Conservation (phyloP, 2,329 filamentous ascomycete species). For the Pestalotiopsis sp. region DNA sequence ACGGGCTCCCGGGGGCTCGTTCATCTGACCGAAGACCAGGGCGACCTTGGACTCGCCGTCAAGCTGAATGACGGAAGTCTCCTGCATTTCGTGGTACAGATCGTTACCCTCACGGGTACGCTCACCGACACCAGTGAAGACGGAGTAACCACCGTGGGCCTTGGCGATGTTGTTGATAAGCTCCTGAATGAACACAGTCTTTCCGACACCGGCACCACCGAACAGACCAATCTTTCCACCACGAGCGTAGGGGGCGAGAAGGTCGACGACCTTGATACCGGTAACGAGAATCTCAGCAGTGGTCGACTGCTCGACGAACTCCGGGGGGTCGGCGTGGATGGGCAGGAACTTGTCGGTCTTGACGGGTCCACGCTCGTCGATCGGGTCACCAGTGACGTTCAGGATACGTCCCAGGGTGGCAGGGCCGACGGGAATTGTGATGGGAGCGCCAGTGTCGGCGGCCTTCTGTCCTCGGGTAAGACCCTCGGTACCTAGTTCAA, state of each 20-base stretch:
- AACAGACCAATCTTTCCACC: constrained; percentile 99
- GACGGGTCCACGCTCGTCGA: constrained; percentile 98
- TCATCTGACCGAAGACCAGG: constrained; percentile 99
- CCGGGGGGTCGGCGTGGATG: constrained; percentile 93
- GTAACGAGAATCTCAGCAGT: constrained; percentile 95
- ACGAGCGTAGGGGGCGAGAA: constrained; percentile 98
- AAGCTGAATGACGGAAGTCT: constrained; percentile 98
- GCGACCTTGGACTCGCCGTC: constrained; percentile 99
- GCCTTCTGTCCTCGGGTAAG: constrained; percentile 89
- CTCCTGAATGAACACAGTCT: constrained; percentile 99
- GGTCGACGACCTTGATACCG: constrained; percentile 99
- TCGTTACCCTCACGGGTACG: constrained; percentile 99
- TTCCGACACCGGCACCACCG: constrained; percentile 99
- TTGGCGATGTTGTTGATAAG: constrained; percentile 99
- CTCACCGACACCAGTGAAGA: constrained; percentile 99
- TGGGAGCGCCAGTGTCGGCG: constrained; percentile 88
- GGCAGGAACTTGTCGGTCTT: constrained; percentile 85
- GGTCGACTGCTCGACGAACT: constrained; percentile 95
- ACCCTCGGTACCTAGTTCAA: constrained; percentile 88
- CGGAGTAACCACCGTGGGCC: constrained; percentile 99
- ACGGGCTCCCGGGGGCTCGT: constrained; percentile 99
- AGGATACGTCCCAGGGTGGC: constrained; percentile 98
- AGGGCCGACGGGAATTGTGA: constrained; percentile 93
- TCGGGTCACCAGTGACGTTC: constrained; percentile 99
- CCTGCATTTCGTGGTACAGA: constrained; percentile 99